Evolutionary conservation across 2,329 filamentous ascomycete genomes (phyloP).

Genomic region (Fusarium falciforme): DNA sequence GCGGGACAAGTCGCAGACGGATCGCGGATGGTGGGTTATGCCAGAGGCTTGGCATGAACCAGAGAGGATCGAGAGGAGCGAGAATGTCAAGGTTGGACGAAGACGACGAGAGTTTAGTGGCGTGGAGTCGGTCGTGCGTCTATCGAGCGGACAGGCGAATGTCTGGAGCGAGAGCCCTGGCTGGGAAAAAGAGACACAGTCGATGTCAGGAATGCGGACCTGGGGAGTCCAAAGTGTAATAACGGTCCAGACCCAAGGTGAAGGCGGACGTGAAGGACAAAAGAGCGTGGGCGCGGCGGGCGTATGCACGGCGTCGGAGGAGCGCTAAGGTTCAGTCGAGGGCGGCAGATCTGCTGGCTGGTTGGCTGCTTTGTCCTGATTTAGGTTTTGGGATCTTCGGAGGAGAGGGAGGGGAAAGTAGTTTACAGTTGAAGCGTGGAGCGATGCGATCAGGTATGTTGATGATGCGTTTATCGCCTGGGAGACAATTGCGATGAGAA

Average conservation of each 20-base stretch:
- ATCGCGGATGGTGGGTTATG: slow-evolving; percentile 35
- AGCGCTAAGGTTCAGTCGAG: slow-evolving; percentile 37
- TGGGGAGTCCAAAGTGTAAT: slow-evolving; percentile 40
- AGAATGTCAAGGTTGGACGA: slow-evolving; percentile 8
- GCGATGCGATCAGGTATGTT: slow-evolving; percentile 23
- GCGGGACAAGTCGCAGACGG: slow-evolving; percentile 20
- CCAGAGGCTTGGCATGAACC: slow-evolving; percentile 33
- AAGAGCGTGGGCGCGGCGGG: slow-evolving; percentile 25
- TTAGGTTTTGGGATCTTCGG: slow-evolving; percentile 33
- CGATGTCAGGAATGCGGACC: slow-evolving; percentile 39
- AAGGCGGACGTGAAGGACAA: slow-evolving; percentile 33
- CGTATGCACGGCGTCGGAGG: slow-evolving; percentile 32
- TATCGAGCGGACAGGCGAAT: slow-evolving; percentile 26
- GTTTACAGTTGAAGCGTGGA: slow-evolving; percentile 29
- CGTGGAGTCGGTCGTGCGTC: slow-evolving; percentile 35
- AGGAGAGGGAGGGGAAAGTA: slow-evolving; percentile 26
- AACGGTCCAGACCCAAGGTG: slow-evolving; percentile 37
- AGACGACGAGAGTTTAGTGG: slow-evolving; percentile 40
- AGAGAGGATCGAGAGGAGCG: slow-evolving; percentile 8
- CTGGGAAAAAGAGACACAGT: slow-evolving; percentile 31
- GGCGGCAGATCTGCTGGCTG: slow-evolving; percentile 37
- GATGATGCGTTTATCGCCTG: slow-evolving; percentile 20
- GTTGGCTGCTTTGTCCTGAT: slow-evolving; percentile 31
- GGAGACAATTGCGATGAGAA: slow-evolving; percentile 10
- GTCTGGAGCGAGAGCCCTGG: slow-evolving; percentile 19